These are phyloP conservation scores for Kokia cookei DNA, from an alignment of 441 rosid genomes.

Conservation along the genomic window DNA sequence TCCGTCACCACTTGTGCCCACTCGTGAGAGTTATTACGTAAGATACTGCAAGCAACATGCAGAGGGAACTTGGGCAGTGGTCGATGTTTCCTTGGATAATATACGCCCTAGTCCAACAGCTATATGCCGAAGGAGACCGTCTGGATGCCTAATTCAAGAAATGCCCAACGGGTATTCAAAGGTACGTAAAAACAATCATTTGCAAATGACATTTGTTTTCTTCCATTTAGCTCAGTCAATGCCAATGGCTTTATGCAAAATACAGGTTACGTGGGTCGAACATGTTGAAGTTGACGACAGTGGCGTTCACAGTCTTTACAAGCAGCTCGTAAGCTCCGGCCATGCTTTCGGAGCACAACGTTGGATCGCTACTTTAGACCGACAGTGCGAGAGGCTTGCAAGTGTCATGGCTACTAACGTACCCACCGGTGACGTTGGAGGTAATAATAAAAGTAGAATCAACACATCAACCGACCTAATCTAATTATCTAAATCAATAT, in stretches of 20 bases:
- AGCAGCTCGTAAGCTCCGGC: conserved; percentile 55
- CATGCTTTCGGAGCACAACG: conserved; percentile 82
- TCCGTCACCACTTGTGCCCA: conserved; percentile 71
- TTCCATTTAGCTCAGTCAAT: neutral
- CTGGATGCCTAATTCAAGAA: conserved; percentile 84
- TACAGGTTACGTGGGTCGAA: conserved; percentile 88
- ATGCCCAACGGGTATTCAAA: conserved; percentile 69
- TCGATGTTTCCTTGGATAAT: conserved; percentile 84
- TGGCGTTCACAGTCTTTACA: conserved; percentile 51
- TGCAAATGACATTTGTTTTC: neutral
- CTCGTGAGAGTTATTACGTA: conserved; percentile 58
- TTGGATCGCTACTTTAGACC: conserved; percentile 71
- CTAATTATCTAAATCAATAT: too few species aligned
- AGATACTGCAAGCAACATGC: conserved; percentile 75
- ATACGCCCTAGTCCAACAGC: conserved; percentile 46
- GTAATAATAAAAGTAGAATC: conserved; percentile 16
- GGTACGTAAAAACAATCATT: conserved; percentile 25
- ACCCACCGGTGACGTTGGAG: conserved; percentile 48
- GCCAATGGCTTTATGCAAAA: neutral
- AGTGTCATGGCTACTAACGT: conserved; percentile 52
- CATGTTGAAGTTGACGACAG: conserved; percentile 79
- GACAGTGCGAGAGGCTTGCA: conserved; percentile 78
- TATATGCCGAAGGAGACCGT: conserved; percentile 70
- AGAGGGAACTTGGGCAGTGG: conserved; percentile 88
- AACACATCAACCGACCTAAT: neutral